A percentile compares a stretch with the other conserved stretches of the same genome.
Conservation (phyloP, 2,329 filamentous ascomycete genomes). For the Hypoxylon rubiginosum region DNA sequence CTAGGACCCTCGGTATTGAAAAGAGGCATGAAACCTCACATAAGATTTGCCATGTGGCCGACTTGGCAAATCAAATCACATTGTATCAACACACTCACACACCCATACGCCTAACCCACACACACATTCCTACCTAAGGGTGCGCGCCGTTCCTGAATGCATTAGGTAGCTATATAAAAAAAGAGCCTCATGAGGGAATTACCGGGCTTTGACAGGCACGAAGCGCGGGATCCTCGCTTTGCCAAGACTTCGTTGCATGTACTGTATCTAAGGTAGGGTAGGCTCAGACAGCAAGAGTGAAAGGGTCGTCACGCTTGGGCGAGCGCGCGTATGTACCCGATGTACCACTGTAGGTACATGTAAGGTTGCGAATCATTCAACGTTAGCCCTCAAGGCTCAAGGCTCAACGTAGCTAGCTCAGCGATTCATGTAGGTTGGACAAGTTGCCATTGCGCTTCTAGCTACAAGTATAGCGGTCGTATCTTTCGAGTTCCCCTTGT, state of each 20-base stretch:
- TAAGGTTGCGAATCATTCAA: neutral
- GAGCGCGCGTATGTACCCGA: neutral
- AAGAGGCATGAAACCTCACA: neutral
- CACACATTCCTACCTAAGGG: neutral
- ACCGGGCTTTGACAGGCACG: constrained; percentile 14
- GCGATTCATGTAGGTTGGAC: neutral
- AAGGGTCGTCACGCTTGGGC: neutral
- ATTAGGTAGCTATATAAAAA: neutral
- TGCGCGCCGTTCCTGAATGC: constrained; percentile 10
- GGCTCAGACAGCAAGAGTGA: neutral
- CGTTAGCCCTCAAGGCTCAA: neutral
- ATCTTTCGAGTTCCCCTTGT: neutral
- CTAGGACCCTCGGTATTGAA: neutral
- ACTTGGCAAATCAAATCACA: constrained; percentile 22
- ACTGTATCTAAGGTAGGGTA: constrained; percentile 5
- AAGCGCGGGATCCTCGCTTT: constrained; percentile 17
- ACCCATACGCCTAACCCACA: neutral
- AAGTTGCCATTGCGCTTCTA: neutral
- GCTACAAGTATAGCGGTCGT: neutral
- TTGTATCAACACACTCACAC: constrained; percentile 18
- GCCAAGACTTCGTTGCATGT: constrained; percentile 25
- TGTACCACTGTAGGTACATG: neutral
- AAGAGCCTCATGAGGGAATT: constrained; percentile 31
- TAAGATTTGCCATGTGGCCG: constrained; percentile 29
- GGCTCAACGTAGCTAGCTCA: neutral